Base-by-base conservation (phyloP, 2,329 filamentous ascomycete genomes). In the Colletotrichum brevisporum region DNA sequence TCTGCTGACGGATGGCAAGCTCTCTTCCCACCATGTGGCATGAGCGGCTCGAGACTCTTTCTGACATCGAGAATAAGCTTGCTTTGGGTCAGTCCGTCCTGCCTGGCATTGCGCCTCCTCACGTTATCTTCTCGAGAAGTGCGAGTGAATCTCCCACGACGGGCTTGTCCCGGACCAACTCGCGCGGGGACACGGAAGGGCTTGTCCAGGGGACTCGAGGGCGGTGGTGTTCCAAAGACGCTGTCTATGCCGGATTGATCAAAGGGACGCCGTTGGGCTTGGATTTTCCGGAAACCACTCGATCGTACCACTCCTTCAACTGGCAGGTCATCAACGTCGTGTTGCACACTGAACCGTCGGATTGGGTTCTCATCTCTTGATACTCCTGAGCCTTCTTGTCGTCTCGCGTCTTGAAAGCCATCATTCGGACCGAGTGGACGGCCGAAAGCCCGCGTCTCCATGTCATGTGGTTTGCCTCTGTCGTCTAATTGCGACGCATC, bases 341-440 rank as follows among this genome's bases (percentile, higher is more conserved):
- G 55, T 52, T 15, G 43, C 24, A n/a, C 9, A 47, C 36, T 26
- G 4, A 39, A 15, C 5, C 13, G 9, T 12, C 51, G 55, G 45
- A 52, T 67, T 61, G 48, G 41, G 26, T 47, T 51, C 21, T 69
- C 45, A 69, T 69, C 51, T 69, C 50, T 48, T 12, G n/a, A 12
- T 26, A 53, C 67, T 56, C 56, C 39, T 54, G 39, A 43, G 36
- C 12, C 55, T n/a, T 15, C 56, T 48, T 47, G 56, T 26, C 47
- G 51, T 55, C 64, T 70, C 43, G 36, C n/a, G 18, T 10, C 6
- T 21, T 43, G 31, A 15, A 21, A 6, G 16, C 12, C 15, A 36
- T 39, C 27, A 21, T 36, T 52, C 48, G 39, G 58, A 16, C 18
- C 24, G 15, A 24, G 5, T 9, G 52, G n/a, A 43, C 47, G 27